A percentile compares a stretch with the other conserved stretches of the same genome.
Evolutionary conservation across 345 rosid species (phyloP).

Genomic region (Bruguiera gymnorhiza): DNA sequence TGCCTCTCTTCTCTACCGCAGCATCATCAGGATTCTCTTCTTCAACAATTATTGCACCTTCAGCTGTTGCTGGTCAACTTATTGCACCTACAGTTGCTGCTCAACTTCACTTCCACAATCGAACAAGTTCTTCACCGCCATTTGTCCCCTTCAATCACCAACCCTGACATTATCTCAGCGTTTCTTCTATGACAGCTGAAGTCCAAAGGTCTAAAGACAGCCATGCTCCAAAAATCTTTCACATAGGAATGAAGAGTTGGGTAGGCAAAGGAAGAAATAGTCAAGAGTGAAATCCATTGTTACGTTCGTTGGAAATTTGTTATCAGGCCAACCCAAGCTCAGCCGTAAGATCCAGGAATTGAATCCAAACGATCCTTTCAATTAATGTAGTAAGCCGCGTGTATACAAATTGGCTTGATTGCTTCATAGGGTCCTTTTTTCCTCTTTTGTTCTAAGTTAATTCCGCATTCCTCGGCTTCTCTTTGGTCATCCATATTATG

Average conservation of each 20-base stretch:
- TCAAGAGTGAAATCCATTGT: not conserved
- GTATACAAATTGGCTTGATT: too few relatives aligned
- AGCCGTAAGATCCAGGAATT: too few relatives aligned
- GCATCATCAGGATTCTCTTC: conserved; percentile 99
- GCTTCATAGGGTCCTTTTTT: not conserved
- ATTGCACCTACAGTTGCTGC: conserved; percentile 31
- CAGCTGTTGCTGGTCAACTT: not conserved
- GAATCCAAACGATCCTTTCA: too few relatives aligned
- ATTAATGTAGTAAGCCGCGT: too few relatives aligned
- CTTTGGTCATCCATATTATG: not conserved
- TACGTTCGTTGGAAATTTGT: not conserved
- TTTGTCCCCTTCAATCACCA: conserved; percentile 17
- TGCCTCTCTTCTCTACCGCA: conserved; percentile 53
- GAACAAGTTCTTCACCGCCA: conserved; percentile 19
- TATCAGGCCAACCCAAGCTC: not conserved
- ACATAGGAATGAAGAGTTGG: conserved; percentile 1
- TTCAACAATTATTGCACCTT: conserved; percentile 23
- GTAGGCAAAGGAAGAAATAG: too few relatives aligned
- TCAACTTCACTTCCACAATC: conserved; percentile 26
- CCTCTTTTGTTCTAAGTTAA: not conserved
- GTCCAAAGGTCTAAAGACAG: conserved; percentile 5
- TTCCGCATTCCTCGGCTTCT: conserved; percentile 19
- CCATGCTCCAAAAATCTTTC: not conserved
- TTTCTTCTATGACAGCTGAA: conserved; percentile 33
- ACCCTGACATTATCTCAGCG: conserved; percentile 26